A percentile compares a stretch with the other conserved stretches of the same genome.
phyloP scores from a whole-genome alignment of 495 filamentous ascomycete genomes.

The Amphirosellinia nigrospora region DNA sequence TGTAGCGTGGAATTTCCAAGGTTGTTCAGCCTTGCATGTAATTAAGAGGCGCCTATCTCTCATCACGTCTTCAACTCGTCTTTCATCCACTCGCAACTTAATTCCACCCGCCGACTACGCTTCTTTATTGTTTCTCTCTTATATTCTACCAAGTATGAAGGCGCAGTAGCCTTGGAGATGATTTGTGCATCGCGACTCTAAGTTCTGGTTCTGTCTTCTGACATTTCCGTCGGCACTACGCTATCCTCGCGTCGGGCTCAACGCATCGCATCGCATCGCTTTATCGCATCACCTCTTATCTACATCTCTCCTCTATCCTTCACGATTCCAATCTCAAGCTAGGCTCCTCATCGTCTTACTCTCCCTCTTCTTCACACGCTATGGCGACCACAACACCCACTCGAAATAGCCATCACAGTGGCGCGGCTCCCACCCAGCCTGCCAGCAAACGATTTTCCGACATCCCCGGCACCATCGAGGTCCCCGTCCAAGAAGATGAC shows the following conservation, averaged over 20 bases:
- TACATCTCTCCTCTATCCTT: not conserved
- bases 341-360: not conserved
- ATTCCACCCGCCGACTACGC: not conserved
- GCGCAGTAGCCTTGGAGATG: slow-evolving; percentile 15
- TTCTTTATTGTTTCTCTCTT: slow-evolving; percentile 1
- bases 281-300: not conserved
- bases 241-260: not conserved
- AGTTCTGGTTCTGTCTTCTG: slow-evolving; percentile 26
- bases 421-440: slow-evolving; percentile 35
- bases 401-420: slow-evolving; percentile 41
- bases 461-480: slow-evolving; percentile 87
- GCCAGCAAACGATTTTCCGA: slow-evolving; percentile 75
- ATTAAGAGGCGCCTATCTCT: not conserved
- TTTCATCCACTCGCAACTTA: not conserved
- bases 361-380: not conserved
- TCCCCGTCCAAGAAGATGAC: slow-evolving; percentile 80
- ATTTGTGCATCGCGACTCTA: slow-evolving; percentile 12
- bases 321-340: not conserved
- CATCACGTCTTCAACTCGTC: not conserved
- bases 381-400: slow-evolving; percentile 39
- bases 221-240: slow-evolving; percentile 11
- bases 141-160: not conserved
- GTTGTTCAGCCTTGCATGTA: slow-evolving; percentile 17
- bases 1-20: slow-evolving; percentile 6
- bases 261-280: not conserved